Evolutionary conservation across 2,329 filamentous ascomycete species (phyloP).

Genomic region (Fusarium succisae): DNA sequence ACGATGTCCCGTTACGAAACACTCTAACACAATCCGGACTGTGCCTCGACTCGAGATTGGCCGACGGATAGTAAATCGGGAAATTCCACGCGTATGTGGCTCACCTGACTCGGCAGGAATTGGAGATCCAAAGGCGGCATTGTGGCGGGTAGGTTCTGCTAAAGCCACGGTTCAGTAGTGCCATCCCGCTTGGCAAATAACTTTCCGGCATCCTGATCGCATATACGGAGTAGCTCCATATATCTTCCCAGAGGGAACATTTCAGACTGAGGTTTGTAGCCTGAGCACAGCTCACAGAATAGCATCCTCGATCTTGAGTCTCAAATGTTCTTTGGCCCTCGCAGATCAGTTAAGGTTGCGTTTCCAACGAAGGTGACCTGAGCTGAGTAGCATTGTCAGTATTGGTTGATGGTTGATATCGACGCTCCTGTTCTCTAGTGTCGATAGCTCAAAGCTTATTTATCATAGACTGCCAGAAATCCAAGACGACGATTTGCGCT

Average conservation of each 20-base stretch:
- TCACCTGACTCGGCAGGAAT: background rate
- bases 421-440: background rate
- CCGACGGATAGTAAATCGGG: too few species aligned
- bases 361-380: background rate
- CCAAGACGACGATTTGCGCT: background rate
- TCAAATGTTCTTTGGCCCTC: background rate
- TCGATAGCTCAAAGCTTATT: constrained; percentile 15
- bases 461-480: background rate
- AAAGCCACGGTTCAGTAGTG: background rate
- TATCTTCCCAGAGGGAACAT: background rate
- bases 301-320: background rate
- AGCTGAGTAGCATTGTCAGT: background rate
- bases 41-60: background rate
- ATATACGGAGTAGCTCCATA: background rate
- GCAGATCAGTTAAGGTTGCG: background rate
- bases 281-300: background rate
- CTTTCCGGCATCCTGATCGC: background rate
- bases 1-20: background rate
- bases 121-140: background rate
- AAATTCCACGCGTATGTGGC: background rate
- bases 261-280: background rate
- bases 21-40: background rate
- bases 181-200: background rate
- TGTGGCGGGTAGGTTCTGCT: background rate
- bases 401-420: background rate